These are phyloP conservation scores for Sergeia podlipaevii DNA, from an alignment of 208 protist genomes.

Conservation along the genomic window DNA sequence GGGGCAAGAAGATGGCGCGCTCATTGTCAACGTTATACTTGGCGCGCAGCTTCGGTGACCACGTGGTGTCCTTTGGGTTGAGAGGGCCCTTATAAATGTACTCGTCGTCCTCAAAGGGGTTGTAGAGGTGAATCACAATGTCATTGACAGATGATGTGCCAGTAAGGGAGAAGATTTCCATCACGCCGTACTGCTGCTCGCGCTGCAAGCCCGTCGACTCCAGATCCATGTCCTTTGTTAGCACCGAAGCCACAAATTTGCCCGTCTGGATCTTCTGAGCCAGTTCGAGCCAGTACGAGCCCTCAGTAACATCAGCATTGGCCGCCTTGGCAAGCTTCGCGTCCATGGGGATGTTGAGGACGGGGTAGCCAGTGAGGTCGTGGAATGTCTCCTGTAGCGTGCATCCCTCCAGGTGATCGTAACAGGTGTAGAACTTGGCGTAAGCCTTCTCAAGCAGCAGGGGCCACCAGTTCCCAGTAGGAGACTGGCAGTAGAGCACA, in stretches of 20 bases:
- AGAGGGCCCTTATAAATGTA: conserved; percentile 33
- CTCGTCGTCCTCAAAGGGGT: conserved; percentile 41
- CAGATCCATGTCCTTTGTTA: conserved; percentile 21
- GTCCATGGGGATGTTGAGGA: conserved; percentile 31
- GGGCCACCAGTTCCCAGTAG: conserved; percentile 30
- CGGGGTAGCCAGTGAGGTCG: conserved; percentile 41
- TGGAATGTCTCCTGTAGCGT: conserved; percentile 33
- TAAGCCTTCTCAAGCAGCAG: conserved; percentile 51
- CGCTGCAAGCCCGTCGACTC: conserved; percentile 22
- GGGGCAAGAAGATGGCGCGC: conserved; percentile 35
- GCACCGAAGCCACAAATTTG: conserved; percentile 17
- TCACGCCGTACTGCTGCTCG: conserved; percentile 31
- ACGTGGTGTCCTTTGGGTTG: conserved; percentile 34
- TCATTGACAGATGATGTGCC: conserved; percentile 26
- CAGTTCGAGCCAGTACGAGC: conserved; percentile 25
- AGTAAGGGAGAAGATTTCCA: conserved; percentile 25
- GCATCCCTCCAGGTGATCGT: conserved; percentile 30
- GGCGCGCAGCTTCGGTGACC: conserved; percentile 32
- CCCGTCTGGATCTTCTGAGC: conserved; percentile 23
- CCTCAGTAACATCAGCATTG: conserved; percentile 15
- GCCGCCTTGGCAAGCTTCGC: conserved; percentile 23
- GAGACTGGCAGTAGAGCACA: conserved; percentile 25
- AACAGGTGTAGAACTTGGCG: conserved; percentile 47
- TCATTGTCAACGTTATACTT: conserved; percentile 32
- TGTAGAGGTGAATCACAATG: conserved; percentile 29